A percentile compares a stretch with the other conserved stretches of the same genome.
Evolutionary conservation across 306 rosid species (phyloP).

Genomic region (apple (Malus domestica)): DNA sequence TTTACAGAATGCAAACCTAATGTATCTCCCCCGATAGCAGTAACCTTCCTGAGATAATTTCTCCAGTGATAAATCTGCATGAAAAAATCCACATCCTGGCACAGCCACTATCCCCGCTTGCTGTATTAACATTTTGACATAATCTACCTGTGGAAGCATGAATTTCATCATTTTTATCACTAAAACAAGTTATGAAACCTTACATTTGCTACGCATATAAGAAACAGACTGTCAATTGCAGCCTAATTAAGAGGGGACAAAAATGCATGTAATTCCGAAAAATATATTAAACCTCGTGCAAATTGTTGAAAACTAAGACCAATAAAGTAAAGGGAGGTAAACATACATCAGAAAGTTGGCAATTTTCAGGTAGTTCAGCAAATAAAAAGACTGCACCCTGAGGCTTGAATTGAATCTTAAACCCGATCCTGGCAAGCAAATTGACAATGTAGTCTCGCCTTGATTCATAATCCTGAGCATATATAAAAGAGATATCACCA

Average conservation of each 20-base stretch:
- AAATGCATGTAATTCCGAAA: background rate
- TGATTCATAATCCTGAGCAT: slow-evolving; percentile 62
- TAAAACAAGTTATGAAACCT: background rate
- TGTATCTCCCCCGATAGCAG: slow-evolving; percentile 50
- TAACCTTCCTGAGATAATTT: slow-evolving; percentile 20
- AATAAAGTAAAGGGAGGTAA: slow-evolving; percentile 4
- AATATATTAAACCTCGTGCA: background rate
- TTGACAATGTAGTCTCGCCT: slow-evolving; percentile 60
- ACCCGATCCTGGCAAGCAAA: slow-evolving; percentile 53
- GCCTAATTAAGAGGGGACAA: background rate
- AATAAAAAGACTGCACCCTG: slow-evolving; percentile 74
- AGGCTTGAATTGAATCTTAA: slow-evolving; percentile 64
- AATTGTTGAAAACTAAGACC: background rate
- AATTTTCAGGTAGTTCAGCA: slow-evolving; percentile 66
- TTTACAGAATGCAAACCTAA: slow-evolving; percentile 89
- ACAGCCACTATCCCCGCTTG: slow-evolving; percentile 84
- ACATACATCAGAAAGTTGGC: slow-evolving; percentile 62
- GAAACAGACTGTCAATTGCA: background rate
- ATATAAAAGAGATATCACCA: slow-evolving; percentile 6
- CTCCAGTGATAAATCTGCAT: slow-evolving; percentile 17
- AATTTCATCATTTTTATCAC: background rate
- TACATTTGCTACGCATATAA: background rate
- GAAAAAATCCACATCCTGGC: slow-evolving; percentile 78
- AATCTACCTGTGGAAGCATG: slow-evolving; percentile 49
- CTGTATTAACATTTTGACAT: slow-evolving; percentile 56